Evolutionary conservation across 768 basidiomycete species (phyloP), one percentile per base, ranked within the genome.

Genomic region (Suillus spraguei): DNA sequence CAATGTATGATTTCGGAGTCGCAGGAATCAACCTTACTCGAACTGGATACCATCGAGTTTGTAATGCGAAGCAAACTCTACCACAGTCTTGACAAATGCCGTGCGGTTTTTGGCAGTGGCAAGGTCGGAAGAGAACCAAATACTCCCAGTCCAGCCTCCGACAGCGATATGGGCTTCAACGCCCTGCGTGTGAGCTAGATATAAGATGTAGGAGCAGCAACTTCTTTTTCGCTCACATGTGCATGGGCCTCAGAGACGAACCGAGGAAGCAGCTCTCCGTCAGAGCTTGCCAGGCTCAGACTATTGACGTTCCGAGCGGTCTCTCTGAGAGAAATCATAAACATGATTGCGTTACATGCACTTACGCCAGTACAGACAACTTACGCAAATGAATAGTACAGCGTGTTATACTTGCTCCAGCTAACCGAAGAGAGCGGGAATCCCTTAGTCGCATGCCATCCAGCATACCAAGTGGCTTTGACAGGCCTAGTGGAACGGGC

Each of bases 351-450:
- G 35, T 52, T 56, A 39, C 32, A 28, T 32, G 5, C 5, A 17
- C 17, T 44, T 38, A 32, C n/a, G n/a, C n/a, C n/a, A n/a, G n/a
- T 33, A 42, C 32, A 16, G 24, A 24, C 36, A 6, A 72, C 81
- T 74, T 67, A 80, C 81, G 87, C 90, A 66, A 91, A 92, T 0
- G 90, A 80, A 73, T 90, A 91, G 16, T 83, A 85, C 53, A 90
- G 62, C 17, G 85, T 80, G n/a, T 84, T 90, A 72, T 91, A 92
- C 74, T 89, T 90, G n/a, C 77, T 74, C 90, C 90, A 92, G 65
- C 79, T 83, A 64, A 92, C 72, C 20, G 79, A 76, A 7, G 80
- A 77, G 17, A 87, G 76, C 4, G 87, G 79, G 67, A 86, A 87
- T 1, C 80, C 79, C 20, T 75, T 69, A 7, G 72, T 74, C 16